Evolutionary conservation across 1,139 yeast species (phyloP).

Genomic region (Debaryomyces fabryi): DNA sequence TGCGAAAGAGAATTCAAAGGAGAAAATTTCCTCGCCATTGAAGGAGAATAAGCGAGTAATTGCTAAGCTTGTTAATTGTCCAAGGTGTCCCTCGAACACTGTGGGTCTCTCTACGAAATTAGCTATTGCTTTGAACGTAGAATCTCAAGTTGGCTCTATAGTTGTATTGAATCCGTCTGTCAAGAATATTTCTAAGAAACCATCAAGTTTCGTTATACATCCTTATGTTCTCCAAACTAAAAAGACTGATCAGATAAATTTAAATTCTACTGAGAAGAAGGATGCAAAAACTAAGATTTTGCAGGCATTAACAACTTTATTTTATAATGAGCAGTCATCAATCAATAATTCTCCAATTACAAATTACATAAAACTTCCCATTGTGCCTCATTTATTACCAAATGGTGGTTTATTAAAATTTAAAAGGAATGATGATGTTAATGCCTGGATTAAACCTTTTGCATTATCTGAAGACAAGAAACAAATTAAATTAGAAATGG

Average conservation of each 20-base stretch:
- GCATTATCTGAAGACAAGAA: conserved; percentile 23
- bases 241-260: conserved; percentile 28
- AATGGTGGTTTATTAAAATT: conserved; percentile 65
- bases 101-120: conserved; percentile 61
- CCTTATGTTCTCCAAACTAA: conserved; percentile 56
- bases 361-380: conserved; percentile 53
- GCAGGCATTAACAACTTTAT: conserved; percentile 19
- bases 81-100: conserved; percentile 42
- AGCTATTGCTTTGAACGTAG: conserved; percentile 61
- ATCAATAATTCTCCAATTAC: conserved; percentile 42
- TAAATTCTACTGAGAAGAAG: conserved; percentile 32
- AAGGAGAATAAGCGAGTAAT: conserved; percentile 50
- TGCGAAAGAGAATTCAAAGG: conserved; percentile 11
- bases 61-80: conserved; percentile 53
- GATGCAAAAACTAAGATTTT: conserved; percentile 27
- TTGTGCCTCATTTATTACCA: conserved; percentile 50
- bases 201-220: conserved; percentile 51
- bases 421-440: conserved; percentile 45
- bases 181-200: conserved; percentile 40
- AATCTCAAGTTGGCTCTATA: conserved; percentile 54
- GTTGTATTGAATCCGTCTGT: conserved; percentile 56
- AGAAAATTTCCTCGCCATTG: conserved; percentile 18
- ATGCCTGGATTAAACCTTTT: conserved; percentile 49
- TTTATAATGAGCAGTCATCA: conserved; percentile 18
- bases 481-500: conserved; percentile 48